phyloP scores from a whole-genome alignment of 768 basidiomycete genomes.

The Sarcomyxa edulis region DNA sequence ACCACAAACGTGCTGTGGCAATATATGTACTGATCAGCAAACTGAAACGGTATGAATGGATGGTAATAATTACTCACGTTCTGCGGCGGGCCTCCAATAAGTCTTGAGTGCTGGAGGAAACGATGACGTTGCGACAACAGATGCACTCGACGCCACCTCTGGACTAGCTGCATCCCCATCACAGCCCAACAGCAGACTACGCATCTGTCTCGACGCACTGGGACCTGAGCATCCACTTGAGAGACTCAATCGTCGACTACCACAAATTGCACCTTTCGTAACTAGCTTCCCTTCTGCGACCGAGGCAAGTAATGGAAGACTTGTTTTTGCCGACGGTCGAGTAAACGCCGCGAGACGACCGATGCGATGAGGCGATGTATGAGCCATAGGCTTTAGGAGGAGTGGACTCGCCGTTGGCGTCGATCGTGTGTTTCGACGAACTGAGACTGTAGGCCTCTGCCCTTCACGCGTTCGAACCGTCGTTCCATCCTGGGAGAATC shows the following conservation, averaged over 20 bases:
- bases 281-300: conserved; percentile 60
- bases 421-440: conserved; percentile 18
- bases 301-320: conserved; percentile 9
- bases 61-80: conserved; percentile 48
- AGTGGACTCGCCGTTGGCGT: conserved; percentile 24
- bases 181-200: conserved; percentile 14
- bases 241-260: conserved; percentile 35
- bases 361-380: conserved; percentile 47
- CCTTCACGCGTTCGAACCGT: conserved; percentile 65
- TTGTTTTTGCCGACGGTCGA: conserved; percentile 36
- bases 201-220: conserved; percentile 30
- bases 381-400: conserved; percentile 38
- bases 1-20: conserved; percentile 61
- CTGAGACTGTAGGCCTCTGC: conserved; percentile 52
- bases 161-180: conserved; percentile 17
- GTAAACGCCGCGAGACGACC: conserved; percentile 41
- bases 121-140: too few relatives aligned
- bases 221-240: conserved; percentile 41
- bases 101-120: conserved; percentile 16
- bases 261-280: conserved; percentile 37
- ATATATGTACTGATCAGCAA: neutral
- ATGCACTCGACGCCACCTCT: conserved; percentile 13
- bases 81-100: conserved; percentile 37
- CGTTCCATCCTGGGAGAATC: conserved; percentile 64
- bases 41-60: neutral